These are phyloP conservation scores for Zopfochytrium polystomum DNA, from an alignment of 371 early-diverging fungal genomes.

Conservation along the genomic window DNA sequence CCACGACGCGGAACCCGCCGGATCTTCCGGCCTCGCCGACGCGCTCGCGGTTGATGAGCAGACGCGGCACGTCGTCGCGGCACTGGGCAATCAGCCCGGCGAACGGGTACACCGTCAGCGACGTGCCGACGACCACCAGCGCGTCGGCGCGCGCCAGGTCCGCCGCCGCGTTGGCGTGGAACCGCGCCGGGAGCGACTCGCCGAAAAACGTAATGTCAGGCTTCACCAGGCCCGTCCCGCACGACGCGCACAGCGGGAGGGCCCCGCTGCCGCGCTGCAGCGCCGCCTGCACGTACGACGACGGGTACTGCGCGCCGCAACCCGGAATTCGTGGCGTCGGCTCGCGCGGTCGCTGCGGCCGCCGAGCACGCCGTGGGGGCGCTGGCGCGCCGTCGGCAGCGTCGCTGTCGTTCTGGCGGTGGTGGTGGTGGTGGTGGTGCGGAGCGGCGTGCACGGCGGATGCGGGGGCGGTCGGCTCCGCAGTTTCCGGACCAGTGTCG, in stretches of 20 bases:
- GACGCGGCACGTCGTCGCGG: constrained; percentile 62
- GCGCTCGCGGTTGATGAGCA: constrained; percentile 80
- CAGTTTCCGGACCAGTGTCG: no score
- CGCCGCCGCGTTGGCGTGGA: constrained; percentile 49
- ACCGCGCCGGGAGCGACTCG: constrained; percentile 77
- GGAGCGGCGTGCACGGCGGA: no score
- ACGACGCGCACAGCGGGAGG: constrained; percentile 50
- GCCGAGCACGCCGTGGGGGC: not conserved
- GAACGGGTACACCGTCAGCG: constrained; percentile 73
- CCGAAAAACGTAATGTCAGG: constrained; percentile 96
- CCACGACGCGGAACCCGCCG: constrained; percentile 72
- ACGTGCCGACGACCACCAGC: constrained; percentile 88
- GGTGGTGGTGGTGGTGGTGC: no score
- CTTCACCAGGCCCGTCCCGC: constrained; percentile 70
- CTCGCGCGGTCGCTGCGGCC: not conserved
- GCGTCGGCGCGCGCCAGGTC: constrained; percentile 70
- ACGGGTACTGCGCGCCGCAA: constrained; percentile 49
- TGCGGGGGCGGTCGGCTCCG: no score
- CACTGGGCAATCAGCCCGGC: constrained; percentile 72
- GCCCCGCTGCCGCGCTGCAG: constrained; percentile 63
- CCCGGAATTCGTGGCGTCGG: constrained; percentile 3
- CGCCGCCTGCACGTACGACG: constrained; percentile 41
- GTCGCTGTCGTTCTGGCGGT: no score
- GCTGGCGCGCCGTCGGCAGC: not conserved
- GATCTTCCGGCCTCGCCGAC: not conserved